phyloP scores from a whole-genome alignment of 2,329 filamentous ascomycete species.

The Xylariaceae sp. region DNA sequence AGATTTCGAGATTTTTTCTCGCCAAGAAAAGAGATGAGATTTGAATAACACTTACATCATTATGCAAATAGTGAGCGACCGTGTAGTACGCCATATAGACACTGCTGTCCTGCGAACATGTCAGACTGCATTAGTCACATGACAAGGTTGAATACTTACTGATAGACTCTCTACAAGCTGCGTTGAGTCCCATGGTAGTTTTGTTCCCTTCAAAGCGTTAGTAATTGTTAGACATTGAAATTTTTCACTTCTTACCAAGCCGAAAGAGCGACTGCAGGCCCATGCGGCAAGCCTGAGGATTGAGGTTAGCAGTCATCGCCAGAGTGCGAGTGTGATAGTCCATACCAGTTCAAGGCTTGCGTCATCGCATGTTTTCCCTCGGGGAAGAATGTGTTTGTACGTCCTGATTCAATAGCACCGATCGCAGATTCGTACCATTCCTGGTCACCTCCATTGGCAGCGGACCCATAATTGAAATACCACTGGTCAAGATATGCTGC shows the following conservation, averaged over 20 bases:
- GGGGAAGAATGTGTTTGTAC: slow-evolving; percentile 61
- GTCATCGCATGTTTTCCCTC: slow-evolving; percentile 79
- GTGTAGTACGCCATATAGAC: slow-evolving; percentile 87
- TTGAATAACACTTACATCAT: slow-evolving; percentile 48
- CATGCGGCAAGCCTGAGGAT: slow-evolving; percentile 71
- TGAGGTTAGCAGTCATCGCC: background rate
- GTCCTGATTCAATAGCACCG: slow-evolving; percentile 64
- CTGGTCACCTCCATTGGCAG: slow-evolving; percentile 13
- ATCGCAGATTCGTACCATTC: slow-evolving; percentile 73
- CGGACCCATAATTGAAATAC: slow-evolving; percentile 86
- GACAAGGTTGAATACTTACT: slow-evolving; percentile 3
- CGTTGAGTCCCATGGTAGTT: slow-evolving; percentile 86
- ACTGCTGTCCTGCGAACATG: slow-evolving; percentile 61
- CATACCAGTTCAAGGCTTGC: slow-evolving; percentile 70
- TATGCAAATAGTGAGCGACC: slow-evolving; percentile 65
- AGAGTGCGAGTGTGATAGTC: background rate
- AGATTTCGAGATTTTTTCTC: background rate
- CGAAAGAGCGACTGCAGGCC: slow-evolving; percentile 89
- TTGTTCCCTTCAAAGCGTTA: slow-evolving; percentile 58
- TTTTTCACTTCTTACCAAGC: slow-evolving; percentile 45
- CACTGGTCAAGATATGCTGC: slow-evolving; percentile 93
- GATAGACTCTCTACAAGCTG: slow-evolving; percentile 91
- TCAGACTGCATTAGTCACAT: background rate
- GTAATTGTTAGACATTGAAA: background rate
- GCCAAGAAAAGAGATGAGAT: background rate